phyloP scores from a whole-genome alignment of 2,329 filamentous ascomycete species.

The Xylaria sp. region DNA sequence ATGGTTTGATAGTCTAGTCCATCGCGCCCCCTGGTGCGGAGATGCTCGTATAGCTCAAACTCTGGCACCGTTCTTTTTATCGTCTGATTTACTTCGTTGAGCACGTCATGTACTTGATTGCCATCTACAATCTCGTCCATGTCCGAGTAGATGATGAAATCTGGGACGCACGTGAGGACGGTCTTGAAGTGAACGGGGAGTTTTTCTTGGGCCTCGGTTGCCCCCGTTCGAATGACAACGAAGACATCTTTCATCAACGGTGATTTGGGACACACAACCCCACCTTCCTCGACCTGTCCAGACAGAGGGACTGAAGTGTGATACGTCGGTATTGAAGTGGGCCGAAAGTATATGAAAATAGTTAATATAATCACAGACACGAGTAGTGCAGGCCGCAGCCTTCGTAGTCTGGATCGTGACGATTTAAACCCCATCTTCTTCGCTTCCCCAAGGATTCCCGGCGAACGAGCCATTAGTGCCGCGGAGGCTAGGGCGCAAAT shows the following conservation, averaged over 20 bases:
- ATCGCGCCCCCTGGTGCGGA: conserved; percentile 28
- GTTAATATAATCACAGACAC: conserved; percentile 11
- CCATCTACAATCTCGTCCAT: conserved; percentile 32
- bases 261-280: conserved; percentile 23
- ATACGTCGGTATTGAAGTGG: neutral
- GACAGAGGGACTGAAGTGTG: neutral
- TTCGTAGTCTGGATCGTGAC: conserved; percentile 22
- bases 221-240: conserved; percentile 27
- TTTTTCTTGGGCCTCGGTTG: conserved; percentile 29
- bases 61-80: conserved; percentile 24
- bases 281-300: conserved; percentile 4
- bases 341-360: conserved; percentile 16
- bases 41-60: conserved; percentile 32
- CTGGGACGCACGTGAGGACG: conserved; percentile 29
- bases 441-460: neutral
- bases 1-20: conserved; percentile 38
- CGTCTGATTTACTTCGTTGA: conserved; percentile 26
- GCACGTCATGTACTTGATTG: conserved; percentile 26
- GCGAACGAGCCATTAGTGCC: neutral
- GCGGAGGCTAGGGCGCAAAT: neutral
- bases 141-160: conserved; percentile 34
- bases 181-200: conserved; percentile 33
- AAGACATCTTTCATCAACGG: conserved; percentile 28
- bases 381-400: conserved; percentile 20
- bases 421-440: conserved; percentile 20